phyloP scores from a whole-genome alignment of 192 early-diverging fungal species.

The Gaertneriomyces sp. region DNA sequence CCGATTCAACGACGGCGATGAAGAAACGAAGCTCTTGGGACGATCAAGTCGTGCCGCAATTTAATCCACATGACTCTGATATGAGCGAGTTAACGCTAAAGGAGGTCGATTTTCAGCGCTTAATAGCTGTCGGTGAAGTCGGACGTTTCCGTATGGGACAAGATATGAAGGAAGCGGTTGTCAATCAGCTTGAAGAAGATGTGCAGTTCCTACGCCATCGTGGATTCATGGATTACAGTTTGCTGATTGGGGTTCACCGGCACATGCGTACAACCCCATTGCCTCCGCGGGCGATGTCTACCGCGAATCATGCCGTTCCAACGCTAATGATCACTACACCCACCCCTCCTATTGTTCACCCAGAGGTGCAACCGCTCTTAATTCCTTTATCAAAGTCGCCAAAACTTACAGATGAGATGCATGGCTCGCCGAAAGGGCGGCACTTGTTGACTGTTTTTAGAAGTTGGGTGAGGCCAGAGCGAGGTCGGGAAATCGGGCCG shows the following conservation, averaged over 20 bases:
- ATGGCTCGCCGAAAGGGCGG: no score
- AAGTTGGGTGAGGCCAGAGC: no score
- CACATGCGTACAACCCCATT: background rate
- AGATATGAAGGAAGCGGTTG: slow-evolving; percentile 13
- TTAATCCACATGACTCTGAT: slow-evolving; percentile 1
- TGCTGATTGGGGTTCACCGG: slow-evolving; percentile 35
- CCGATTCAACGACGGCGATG: background rate
- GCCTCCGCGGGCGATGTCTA: no score
- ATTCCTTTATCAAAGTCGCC: no score
- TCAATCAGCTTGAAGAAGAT: slow-evolving; percentile 34
- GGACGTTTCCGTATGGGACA: slow-evolving; percentile 21
- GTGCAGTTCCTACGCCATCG: slow-evolving; percentile 29
- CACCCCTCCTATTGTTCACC: no score
- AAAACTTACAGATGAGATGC: no score
- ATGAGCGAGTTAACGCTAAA: slow-evolving; percentile 32
- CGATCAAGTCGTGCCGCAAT: slow-evolving; percentile 1
- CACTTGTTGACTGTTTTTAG: no score
- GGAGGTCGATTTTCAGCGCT: slow-evolving; percentile 39
- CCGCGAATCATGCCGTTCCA: no score
- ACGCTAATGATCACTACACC: no score
- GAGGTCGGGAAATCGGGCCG: no score
- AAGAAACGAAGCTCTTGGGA: background rate
- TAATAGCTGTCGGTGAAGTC: slow-evolving; percentile 14
- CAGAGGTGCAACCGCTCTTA: no score
- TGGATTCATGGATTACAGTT: slow-evolving; percentile 50